Evolutionary conservation across 2,329 filamentous ascomycete species (phyloP).

Genomic region (Xylariaceae sp.): DNA sequence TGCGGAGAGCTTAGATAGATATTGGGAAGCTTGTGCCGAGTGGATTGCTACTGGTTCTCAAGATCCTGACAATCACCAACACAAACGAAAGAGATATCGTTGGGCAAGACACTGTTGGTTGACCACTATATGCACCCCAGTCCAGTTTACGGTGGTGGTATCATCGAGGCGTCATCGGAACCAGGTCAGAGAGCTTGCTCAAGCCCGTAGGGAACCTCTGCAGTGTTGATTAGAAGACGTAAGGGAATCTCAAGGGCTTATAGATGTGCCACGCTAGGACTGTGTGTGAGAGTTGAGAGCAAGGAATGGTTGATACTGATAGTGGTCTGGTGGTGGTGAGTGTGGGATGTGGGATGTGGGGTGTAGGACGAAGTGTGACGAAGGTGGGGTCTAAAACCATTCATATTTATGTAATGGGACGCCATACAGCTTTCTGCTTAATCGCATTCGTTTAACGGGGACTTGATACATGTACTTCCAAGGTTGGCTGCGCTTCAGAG

Average conservation of each 20-base stretch:
- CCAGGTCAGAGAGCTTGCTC: conserved; percentile 9
- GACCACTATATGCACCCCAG: conserved; percentile 1
- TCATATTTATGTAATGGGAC: neutral
- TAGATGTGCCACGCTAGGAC: conserved; percentile 22
- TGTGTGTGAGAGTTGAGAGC: conserved; percentile 10
- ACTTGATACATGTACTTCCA: neutral
- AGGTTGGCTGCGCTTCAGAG: too few species aligned
- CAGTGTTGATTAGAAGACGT: conserved; percentile 12
- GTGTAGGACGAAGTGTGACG: neutral
- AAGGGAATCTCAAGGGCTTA: conserved; percentile 12
- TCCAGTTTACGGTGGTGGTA: conserved; percentile 21
- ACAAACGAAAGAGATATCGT: conserved; percentile 1
- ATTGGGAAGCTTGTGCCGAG: neutral
- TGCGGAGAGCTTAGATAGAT: conserved; percentile 8
- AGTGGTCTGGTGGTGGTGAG: neutral
- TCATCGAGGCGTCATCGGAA: conserved; percentile 24
- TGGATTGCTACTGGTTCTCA: conserved; percentile 13
- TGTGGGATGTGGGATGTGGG: neutral
- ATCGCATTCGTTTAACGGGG: neutral
- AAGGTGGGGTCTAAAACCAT: neutral
- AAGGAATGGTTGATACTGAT: conserved; percentile 13
- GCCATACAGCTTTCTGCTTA: neutral
- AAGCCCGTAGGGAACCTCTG: conserved; percentile 2
- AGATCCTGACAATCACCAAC: neutral
- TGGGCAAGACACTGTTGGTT: conserved; percentile 10